Evolutionary conservation across 2,329 filamentous ascomycete genomes (phyloP), one percentile per base, ranked within the genome.

Genomic region (Aspergillus melleus): DNA sequence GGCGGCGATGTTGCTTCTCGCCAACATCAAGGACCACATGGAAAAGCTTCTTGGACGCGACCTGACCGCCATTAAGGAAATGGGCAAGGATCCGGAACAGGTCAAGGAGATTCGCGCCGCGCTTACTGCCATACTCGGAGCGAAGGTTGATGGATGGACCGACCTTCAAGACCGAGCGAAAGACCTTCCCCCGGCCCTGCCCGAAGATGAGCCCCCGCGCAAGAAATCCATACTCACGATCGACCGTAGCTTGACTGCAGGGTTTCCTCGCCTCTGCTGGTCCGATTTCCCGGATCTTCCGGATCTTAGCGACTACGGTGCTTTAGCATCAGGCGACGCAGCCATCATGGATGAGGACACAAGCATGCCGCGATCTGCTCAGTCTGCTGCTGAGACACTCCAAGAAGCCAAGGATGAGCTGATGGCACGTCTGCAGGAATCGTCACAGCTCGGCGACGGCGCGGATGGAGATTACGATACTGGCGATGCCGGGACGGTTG

Each of bases 321-420:
- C 71, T 49, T 67, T 78, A 29, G 70, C 74, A 14, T 68, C 72
- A 12, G 65, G 71, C 20, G 75, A 77, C 64, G 74, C 76, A 12
- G 69, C 72, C 16, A 70, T 81, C 16, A 79, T 75, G 26, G 73
- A 77, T 5, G 78, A 81, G 50, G 80, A 82, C 61, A 77, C 75
- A 26, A 75, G 70, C 61, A 79, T 81, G 75, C 77, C 79, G 3
- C 74, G 79, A 47, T 80, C 78, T 19, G 75, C 79, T 22, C 75
- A 80, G 57, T 80, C 79, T 11, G 80, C 80, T 3, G 80, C 79
- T 3, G 79, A 80, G 59, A 81, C 80, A 1, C 68, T 82, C n/a
- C 79, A 81, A 62, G 78, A 80, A 64, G 80, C 80, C 5, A 82
- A 82, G 62, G 79, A 82, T 58, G 80, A 82, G 59, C 65, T 82